phyloP scores from a whole-genome alignment of 345 rosid genomes.

The Murraya koenigii region DNA sequence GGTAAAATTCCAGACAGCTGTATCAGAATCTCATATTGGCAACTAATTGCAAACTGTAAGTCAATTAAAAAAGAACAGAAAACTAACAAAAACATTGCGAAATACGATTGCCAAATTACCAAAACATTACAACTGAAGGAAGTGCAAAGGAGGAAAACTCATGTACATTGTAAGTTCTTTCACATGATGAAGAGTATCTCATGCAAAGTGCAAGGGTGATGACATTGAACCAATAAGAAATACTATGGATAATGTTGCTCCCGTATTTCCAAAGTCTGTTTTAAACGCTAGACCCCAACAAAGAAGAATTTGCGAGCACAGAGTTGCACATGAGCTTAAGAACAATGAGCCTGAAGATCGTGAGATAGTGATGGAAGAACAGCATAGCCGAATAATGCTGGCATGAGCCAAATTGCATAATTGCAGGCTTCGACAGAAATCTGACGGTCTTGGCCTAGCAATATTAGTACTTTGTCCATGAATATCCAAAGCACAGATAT shows the following conservation, averaged over 20 bases:
- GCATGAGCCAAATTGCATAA: slow-evolving; percentile 45
- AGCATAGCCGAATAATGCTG: slow-evolving; percentile 39
- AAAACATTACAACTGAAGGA: slow-evolving; percentile 53
- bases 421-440: slow-evolving; percentile 37
- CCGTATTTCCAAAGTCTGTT: slow-evolving; percentile 22
- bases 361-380: slow-evolving; percentile 41
- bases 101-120: slow-evolving; percentile 25
- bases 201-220: slow-evolving; percentile 34
- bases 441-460: slow-evolving; percentile 40
- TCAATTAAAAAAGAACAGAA: neutral
- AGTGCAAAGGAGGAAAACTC: no score
- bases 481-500: slow-evolving; percentile 37
- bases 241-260: slow-evolving; percentile 42
- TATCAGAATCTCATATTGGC: slow-evolving; percentile 42
- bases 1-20: slow-evolving; percentile 53
- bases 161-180: neutral
- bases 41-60: neutral
- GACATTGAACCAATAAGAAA: slow-evolving; percentile 40
- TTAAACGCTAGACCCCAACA: slow-evolving; percentile 46
- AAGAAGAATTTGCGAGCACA: slow-evolving; percentile 37
- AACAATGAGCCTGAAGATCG: slow-evolving; percentile 42
- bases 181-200: slow-evolving; percentile 24
- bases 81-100: neutral
- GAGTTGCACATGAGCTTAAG: slow-evolving; percentile 32
- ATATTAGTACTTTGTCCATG: slow-evolving; percentile 38